phyloP scores from a whole-genome alignment of 495 filamentous ascomycete genomes.

The Hypoxylon cercidicola region DNA sequence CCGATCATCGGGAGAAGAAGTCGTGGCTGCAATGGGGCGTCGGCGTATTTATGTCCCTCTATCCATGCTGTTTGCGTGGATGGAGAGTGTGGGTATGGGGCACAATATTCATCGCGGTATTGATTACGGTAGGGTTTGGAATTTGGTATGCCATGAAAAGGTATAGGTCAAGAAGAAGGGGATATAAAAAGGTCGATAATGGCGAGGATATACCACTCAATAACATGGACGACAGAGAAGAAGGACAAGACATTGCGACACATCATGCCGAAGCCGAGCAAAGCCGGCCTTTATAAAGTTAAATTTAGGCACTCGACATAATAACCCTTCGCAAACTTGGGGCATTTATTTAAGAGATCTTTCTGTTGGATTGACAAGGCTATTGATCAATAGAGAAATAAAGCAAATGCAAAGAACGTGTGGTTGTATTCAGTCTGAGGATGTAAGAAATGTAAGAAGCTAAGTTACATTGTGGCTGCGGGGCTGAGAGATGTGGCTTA shows the following conservation, averaged over 20 bases:
- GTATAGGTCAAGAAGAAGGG: not conserved
- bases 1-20: constrained; percentile 9
- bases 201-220: constrained; percentile 1
- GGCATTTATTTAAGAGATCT: too few relatives aligned
- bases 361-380: too few relatives aligned
- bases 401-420: too few relatives aligned
- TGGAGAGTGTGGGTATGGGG: constrained; percentile 14
- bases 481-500: too few relatives aligned
- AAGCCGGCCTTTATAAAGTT: too few relatives aligned
- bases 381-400: too few relatives aligned
- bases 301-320: too few relatives aligned
- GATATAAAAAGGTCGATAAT: not conserved
- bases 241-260: not conserved
- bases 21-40: constrained; percentile 16
- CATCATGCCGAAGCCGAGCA: not conserved
- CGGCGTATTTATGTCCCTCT: constrained; percentile 12
- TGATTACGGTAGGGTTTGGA: not conserved
- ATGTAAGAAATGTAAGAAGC: too few relatives aligned
- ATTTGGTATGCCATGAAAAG: not conserved
- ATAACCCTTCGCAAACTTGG: too few relatives aligned
- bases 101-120: not conserved
- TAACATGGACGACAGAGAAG: not conserved
- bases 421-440: too few relatives aligned
- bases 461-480: too few relatives aligned
- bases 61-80: constrained; percentile 17